Evolutionary conservation across 352 stramenopile species (phyloP), one percentile per base, ranked within the genome.

Genomic region (Globisporangium rhizosaccharum): DNA sequence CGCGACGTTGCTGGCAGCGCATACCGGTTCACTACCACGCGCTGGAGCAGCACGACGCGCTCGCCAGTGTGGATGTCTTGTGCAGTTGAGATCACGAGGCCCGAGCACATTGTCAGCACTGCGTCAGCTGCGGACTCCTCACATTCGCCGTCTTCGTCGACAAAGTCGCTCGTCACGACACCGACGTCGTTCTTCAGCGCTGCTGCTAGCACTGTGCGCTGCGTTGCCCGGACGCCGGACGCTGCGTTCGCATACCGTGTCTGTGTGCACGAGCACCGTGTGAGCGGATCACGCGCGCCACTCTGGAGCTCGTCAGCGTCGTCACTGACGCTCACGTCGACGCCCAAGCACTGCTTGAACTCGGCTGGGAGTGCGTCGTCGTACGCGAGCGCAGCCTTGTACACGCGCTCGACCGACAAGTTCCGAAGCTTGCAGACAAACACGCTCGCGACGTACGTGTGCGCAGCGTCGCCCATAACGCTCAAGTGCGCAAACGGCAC

Each of bases 401-500:
- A 69, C 11, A 73, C 68, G 2, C 61, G 55, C 1, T 66, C 46
- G 30, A 85, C 49, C 14, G 66, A 70, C 41, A 63, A 61, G 53
- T 78, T 58, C 14, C 66, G 71, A 8, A 87, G 57, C 46, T 75
- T 69, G 50, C 74, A 75, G 3, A 85, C 60, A 51, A 85, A 61
- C 11, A 85, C 65, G 51, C 71, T 87, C 26, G 71, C 78, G 51
- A 87, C 63, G 59, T 71, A 80, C n/a, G 77, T 85, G 56, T 66
- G 63, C 26, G 63, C 58, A 2, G 63, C 63, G 44, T 79, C 75
- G 20, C 71, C 77, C 52, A 79, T 82, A 65, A 87, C 69, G 56
- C 73, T 82, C 42, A 71, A 76, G 66, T 87, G 72, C 20, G 72
- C 73, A 33, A 82, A 87, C 23, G 75, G 73, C 45, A 65, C 76